Evolutionary conservation across 2,329 filamentous ascomycete genomes (phyloP).

Genomic region (Cephalotrichum gorgonifer): DNA sequence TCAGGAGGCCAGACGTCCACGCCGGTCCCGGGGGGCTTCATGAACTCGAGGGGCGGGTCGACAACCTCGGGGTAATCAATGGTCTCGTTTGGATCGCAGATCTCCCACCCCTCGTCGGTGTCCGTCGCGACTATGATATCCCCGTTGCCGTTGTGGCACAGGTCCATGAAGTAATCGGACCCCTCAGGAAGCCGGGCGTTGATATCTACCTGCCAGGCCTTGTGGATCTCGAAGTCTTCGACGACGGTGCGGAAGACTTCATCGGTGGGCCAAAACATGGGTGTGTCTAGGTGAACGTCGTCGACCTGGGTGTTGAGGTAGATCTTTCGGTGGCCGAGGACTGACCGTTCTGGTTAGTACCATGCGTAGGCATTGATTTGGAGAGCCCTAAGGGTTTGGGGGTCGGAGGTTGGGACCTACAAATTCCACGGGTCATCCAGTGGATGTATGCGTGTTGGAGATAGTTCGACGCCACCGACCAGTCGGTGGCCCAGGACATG

Average conservation of each 20-base stretch:
- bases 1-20: conserved; percentile 38
- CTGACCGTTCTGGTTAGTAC: conserved; percentile 1
- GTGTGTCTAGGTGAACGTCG: conserved; percentile 49
- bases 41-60: conserved; percentile 33
- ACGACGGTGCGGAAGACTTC: conserved; percentile 36
- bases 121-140: conserved; percentile 42
- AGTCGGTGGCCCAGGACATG: conserved; percentile 34
- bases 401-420: conserved; percentile 9
- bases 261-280: conserved; percentile 31
- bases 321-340: conserved; percentile 42
- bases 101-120: conserved; percentile 28
- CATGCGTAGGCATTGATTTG: neutral
- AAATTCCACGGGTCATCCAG: conserved; percentile 50
- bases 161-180: conserved; percentile 40
- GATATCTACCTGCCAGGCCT: conserved; percentile 28
- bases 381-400: neutral
- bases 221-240: conserved; percentile 34
- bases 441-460: conserved; percentile 53
- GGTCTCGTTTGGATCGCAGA: conserved; percentile 27
- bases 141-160: conserved; percentile 39
- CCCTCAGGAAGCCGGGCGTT: conserved; percentile 38
- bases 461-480: conserved; percentile 40
- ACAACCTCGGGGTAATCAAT: conserved; percentile 34
- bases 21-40: conserved; percentile 38
- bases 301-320: conserved; percentile 49